These are phyloP conservation scores for Penicillium sp. DNA, from an alignment of 2,329 filamentous ascomycete genomes.

Conservation along the genomic window DNA sequence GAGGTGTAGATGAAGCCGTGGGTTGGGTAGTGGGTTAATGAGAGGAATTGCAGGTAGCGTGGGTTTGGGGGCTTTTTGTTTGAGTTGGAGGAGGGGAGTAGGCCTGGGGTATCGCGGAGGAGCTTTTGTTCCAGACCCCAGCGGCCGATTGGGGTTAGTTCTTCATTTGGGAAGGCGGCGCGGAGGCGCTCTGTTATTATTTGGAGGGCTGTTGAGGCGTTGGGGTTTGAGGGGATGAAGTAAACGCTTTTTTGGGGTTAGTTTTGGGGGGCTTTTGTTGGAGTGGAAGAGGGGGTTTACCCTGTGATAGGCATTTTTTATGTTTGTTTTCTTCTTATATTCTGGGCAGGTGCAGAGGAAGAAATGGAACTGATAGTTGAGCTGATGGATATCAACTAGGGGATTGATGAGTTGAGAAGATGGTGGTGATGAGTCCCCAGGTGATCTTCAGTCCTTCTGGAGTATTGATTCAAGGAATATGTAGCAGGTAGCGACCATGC, in stretches of 20 bases:
- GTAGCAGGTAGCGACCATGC: neutral
- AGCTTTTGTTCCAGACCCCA: slow-evolving; percentile 45
- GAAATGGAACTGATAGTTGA: neutral
- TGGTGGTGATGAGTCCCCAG: neutral
- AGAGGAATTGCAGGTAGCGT: slow-evolving; percentile 45
- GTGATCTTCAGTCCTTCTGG: neutral
- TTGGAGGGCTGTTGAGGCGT: slow-evolving; percentile 36
- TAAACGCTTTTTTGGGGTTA: slow-evolving; percentile 35
- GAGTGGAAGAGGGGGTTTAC: slow-evolving; percentile 19
- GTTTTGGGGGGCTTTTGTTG: neutral
- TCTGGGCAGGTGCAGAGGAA: neutral
- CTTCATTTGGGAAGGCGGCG: slow-evolving; percentile 35
- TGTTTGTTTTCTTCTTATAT: neutral
- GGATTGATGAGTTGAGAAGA: neutral
- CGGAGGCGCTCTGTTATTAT: slow-evolving; percentile 41
- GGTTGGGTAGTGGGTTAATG: slow-evolving; percentile 39
- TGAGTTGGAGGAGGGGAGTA: slow-evolving; percentile 34
- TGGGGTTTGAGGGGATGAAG: slow-evolving; percentile 44
- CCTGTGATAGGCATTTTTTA: slow-evolving; percentile 36
- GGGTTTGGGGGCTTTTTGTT: slow-evolving; percentile 31
- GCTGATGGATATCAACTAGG: neutral
- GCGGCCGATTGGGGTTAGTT: slow-evolving; percentile 35
- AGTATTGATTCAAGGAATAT: neutral
- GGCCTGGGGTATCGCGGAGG: slow-evolving; percentile 44
- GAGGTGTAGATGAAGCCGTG: slow-evolving; percentile 45